phyloP scores from a whole-genome alignment of 306 rosid species.

The Inga oerstediana region DNA sequence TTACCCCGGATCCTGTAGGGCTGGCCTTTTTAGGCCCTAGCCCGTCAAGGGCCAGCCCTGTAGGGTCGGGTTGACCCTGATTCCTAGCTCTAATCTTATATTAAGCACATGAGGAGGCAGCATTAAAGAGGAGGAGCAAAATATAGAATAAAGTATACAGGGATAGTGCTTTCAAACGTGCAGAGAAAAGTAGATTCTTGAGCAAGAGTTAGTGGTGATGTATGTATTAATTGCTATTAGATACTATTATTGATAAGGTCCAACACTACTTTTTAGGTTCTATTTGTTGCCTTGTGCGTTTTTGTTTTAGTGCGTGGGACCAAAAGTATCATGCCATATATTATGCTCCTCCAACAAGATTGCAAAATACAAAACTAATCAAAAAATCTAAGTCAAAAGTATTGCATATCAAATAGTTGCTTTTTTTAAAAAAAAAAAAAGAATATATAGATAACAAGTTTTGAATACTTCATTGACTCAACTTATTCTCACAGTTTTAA shows the following conservation, averaged over 20 bases:
- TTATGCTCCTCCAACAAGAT: not conserved
- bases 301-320: constrained; percentile 41
- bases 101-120: too few relatives aligned
- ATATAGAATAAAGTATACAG: not conserved
- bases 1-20: too few relatives aligned
- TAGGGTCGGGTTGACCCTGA: too few relatives aligned
- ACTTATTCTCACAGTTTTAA: not conserved
- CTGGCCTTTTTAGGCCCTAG: too few relatives aligned
- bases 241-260: not conserved
- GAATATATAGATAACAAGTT: not conserved
- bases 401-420: not conserved
- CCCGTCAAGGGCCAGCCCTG: too few relatives aligned
- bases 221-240: constrained; percentile 6
- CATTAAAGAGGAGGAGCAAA: too few relatives aligned
- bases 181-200: constrained; percentile 33
- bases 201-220: constrained; percentile 33
- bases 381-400: not conserved
- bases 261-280: constrained; percentile 1
- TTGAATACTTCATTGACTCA: not conserved
- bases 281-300: not conserved
- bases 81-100: too few relatives aligned
- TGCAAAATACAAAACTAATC: not conserved
- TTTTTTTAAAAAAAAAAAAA: too few relatives aligned
- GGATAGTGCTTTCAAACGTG: constrained; percentile 53
- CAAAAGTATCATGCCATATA: not conserved